Percentiles rank a stretch among this genome's conserved stretches.
phyloP scores from a whole-genome alignment of 2,329 filamentous ascomycete species.

The Zasmidium citrigriseum region DNA sequence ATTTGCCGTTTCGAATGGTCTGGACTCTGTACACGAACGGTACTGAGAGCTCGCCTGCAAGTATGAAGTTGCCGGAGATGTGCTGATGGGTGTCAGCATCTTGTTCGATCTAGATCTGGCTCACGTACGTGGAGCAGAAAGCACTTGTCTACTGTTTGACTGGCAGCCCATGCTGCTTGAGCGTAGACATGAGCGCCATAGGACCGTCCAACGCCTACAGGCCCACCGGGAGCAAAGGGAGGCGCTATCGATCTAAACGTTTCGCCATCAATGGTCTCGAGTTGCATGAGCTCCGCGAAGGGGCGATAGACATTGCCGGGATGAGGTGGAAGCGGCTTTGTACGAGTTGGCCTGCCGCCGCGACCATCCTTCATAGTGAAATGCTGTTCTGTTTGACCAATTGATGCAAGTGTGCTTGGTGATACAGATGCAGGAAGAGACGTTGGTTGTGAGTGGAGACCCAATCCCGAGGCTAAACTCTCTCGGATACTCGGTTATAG shows the following conservation, averaged over 20 bases:
- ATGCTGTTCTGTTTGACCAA: neutral
- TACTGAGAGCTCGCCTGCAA: conserved; percentile 47
- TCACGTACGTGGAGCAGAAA: conserved; percentile 52
- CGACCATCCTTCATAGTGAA: conserved; percentile 5
- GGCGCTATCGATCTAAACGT: conserved; percentile 43
- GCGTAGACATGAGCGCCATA: conserved; percentile 60
- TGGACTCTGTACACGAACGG: conserved; percentile 56
- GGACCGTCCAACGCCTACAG: conserved; percentile 39
- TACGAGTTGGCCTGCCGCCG: conserved; percentile 15
- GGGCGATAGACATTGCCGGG: conserved; percentile 37
- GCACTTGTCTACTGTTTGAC: conserved; percentile 53
- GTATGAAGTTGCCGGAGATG: conserved; percentile 55
- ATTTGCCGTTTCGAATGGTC: conserved; percentile 52
- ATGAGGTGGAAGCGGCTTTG: conserved; percentile 11
- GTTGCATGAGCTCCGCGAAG: conserved; percentile 43
- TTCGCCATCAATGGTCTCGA: conserved; percentile 42
- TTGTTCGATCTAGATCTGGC: neutral
- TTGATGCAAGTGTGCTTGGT: neutral
- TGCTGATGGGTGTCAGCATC: conserved; percentile 40
- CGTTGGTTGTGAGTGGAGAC: neutral
- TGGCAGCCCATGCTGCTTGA: conserved; percentile 59
- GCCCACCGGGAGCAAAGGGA: conserved; percentile 45
- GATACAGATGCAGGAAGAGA: neutral
- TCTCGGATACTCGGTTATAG: neutral
- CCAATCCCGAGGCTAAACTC: no score